These are phyloP conservation scores for Aurantiochytrium sp. DNA, from an alignment of 108 stramenopile species.

Conservation along the genomic window DNA sequence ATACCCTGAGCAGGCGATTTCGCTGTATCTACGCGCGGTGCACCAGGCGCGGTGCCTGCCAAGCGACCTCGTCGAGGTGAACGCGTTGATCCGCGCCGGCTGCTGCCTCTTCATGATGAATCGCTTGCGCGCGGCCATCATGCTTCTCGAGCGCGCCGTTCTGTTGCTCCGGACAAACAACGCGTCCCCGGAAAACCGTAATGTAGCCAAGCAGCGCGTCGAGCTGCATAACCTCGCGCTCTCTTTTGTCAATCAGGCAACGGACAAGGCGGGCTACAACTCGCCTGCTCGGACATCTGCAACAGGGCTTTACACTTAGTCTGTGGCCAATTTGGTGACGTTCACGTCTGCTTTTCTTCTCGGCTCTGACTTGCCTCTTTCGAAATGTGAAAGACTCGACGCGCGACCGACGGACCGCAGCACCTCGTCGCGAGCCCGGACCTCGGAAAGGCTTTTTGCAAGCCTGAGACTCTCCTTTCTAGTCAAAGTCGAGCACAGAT, in stretches of 20 bases:
- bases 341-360: too few relatives aligned
- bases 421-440: too few relatives aligned
- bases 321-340: too few relatives aligned
- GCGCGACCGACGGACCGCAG: too few relatives aligned
- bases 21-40: background rate
- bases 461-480: too few relatives aligned
- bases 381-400: too few relatives aligned
- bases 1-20: background rate
- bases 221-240: slow-evolving; percentile 19
- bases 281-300: background rate
- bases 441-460: too few relatives aligned
- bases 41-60: background rate
- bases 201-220: background rate
- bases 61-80: background rate
- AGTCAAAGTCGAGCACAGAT: slow-evolving; percentile 12
- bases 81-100: background rate
- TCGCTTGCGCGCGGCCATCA: slow-evolving; percentile 8
- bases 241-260: slow-evolving; percentile 6
- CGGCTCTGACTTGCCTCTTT: too few relatives aligned
- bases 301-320: background rate
- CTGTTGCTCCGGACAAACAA: background rate
- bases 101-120: background rate
- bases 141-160: background rate
- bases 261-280: background rate
- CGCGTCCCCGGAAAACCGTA: background rate